A percentile compares a stretch with the other conserved stretches of the same genome.
These are phyloP conservation scores for Colletotrichum tamarilloi DNA, from an alignment of 2,329 filamentous ascomycete species.

Conservation along the genomic window DNA sequence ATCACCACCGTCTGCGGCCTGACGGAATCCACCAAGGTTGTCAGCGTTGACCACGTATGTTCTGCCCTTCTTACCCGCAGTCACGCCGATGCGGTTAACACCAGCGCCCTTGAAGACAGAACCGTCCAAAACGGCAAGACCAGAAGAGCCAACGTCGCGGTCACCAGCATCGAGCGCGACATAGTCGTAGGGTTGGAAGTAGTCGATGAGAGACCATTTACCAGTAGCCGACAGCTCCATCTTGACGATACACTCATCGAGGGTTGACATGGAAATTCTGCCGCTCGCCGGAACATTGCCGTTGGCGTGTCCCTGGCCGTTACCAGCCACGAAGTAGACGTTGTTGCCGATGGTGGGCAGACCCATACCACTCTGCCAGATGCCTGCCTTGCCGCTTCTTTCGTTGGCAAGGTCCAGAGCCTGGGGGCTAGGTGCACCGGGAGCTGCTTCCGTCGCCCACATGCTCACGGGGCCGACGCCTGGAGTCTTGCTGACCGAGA, in stretches of 20 bases:
- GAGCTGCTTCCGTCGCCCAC: constrained; percentile 41
- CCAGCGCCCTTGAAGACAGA: constrained; percentile 46
- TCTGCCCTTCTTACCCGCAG: constrained; percentile 52
- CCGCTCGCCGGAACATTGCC: constrained; percentile 49
- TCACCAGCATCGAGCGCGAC: constrained; percentile 49
- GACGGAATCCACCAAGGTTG: constrained; percentile 53
- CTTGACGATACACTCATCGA: constrained; percentile 47
- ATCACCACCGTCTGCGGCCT: constrained; percentile 49
- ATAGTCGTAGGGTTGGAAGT: constrained; percentile 56
- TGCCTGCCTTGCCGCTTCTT: constrained; percentile 47
- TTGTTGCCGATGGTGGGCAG: constrained; percentile 43
- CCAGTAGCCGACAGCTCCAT: constrained; percentile 41
- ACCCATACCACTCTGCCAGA: constrained; percentile 50
- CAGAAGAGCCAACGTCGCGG: constrained; percentile 51
- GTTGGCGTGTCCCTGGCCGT: constrained; percentile 47
- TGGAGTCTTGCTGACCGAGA: constrained; percentile 44
- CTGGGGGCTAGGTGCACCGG: constrained; percentile 47
- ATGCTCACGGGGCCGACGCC: constrained; percentile 45
- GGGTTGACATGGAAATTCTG: constrained; percentile 43
- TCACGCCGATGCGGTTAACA: constrained; percentile 49
- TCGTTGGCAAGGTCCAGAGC: constrained; percentile 27
- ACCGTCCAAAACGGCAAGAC: constrained; percentile 47
- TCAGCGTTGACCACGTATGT: constrained; percentile 53
- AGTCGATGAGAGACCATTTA: constrained; percentile 44
- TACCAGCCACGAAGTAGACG: constrained; percentile 41